Evolutionary conservation across 2,329 filamentous ascomycete species (phyloP).

Genomic region (Zasmidium citrigriseum): DNA sequence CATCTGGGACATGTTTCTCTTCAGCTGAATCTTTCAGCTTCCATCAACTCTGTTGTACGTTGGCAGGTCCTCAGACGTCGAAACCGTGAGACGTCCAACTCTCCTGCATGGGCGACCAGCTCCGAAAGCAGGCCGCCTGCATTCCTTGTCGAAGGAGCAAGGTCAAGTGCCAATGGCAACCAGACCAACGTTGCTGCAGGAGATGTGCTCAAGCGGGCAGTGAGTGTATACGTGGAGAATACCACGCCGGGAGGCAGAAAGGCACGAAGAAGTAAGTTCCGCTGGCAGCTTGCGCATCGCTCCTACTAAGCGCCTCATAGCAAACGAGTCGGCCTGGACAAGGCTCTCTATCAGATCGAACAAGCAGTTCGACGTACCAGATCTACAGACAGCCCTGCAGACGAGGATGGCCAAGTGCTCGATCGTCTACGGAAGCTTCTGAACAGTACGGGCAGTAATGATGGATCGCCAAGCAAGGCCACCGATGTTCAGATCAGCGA

Average conservation of each 20-base stretch:
- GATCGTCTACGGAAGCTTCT: not conserved
- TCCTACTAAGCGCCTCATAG: not conserved
- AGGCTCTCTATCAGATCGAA: not conserved
- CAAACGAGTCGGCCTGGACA: not conserved
- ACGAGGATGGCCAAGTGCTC: not conserved
- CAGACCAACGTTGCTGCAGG: not conserved
- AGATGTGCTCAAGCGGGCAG: not conserved
- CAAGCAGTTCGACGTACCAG: not conserved
- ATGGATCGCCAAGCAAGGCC: not conserved
- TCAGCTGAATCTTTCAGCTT: no score
- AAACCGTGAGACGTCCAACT: no score
- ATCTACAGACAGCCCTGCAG: not conserved
- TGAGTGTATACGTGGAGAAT: not conserved
- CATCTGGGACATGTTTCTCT: no score
- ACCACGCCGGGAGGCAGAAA: not conserved
- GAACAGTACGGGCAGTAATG: not conserved
- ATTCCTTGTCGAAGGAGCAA: not conserved
- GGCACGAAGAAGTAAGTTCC: not conserved
- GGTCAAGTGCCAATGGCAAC: not conserved
- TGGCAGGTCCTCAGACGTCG: no score
- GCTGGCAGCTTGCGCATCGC: no score
- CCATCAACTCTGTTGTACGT: no score
- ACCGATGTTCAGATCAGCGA: not conserved
- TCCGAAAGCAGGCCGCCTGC: no score
- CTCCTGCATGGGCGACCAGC: no score